Conservation (phyloP, 345 rosid genomes). For the Corchorus olitorius region DNA sequence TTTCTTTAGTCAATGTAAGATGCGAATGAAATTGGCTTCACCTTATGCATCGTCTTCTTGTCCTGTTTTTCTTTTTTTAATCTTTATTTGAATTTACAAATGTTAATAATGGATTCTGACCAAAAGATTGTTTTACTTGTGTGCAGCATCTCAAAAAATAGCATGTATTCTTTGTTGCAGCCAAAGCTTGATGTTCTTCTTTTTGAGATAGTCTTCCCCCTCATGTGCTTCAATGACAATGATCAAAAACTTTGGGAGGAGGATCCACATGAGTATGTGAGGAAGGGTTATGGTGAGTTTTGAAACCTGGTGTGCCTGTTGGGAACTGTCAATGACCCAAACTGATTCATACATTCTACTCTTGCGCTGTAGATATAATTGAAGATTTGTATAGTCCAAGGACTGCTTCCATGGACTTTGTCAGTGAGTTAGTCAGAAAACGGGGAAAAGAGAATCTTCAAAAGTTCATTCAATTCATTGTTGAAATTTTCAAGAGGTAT, state of each 20-base stretch:
- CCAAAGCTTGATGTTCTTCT: constrained; percentile 88
- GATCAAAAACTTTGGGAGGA: constrained; percentile 99
- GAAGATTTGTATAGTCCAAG: constrained; percentile 99
- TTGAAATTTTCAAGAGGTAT: constrained; percentile 82
- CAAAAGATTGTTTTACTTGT: not conserved
- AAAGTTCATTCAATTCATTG: constrained; percentile 81
- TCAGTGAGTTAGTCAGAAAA: constrained; percentile 91
- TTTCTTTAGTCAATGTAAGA: not conserved
- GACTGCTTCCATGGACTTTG: constrained; percentile 98
- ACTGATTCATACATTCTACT: constrained; percentile 25
- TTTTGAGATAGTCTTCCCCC: constrained; percentile 96
- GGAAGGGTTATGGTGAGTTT: constrained; percentile 98
- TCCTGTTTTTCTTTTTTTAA: not conserved
- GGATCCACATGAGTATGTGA: constrained; percentile 99
- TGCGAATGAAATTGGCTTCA: not conserved
- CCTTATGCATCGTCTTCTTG: not conserved
- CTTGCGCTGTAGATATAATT: constrained; percentile 74
- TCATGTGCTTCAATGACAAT: constrained; percentile 94
- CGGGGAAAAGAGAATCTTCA: constrained; percentile 94
- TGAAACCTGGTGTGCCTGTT: not conserved
- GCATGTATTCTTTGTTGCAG: constrained; percentile 82
- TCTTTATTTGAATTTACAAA: not conserved
- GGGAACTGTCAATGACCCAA: constrained; percentile 1
- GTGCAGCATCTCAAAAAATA: constrained; percentile 81
- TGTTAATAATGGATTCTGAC: not conserved